These are phyloP conservation scores for Quercus variabilis DNA, from an alignment of 306 rosid genomes.

Conservation along the genomic window DNA sequence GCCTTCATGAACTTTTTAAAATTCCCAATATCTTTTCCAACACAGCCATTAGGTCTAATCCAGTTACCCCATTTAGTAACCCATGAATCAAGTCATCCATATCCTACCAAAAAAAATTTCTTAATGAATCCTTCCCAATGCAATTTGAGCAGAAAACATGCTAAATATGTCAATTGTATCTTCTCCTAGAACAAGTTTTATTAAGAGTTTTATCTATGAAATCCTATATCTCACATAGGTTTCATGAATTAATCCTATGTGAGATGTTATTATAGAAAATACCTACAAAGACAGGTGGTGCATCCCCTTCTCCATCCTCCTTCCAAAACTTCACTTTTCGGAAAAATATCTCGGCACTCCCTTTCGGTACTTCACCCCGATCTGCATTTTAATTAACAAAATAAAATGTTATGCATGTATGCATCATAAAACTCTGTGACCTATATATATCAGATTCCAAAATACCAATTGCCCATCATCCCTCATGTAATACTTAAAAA, in stretches of 20 bases:
- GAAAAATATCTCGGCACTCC: conserved; percentile 85
- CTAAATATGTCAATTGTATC: no score
- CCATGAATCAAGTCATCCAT: no score
- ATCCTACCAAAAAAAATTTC: no score
- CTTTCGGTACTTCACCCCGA: conserved; percentile 81
- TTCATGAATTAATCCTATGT: background rate
- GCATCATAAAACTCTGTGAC: background rate
- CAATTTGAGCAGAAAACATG: no score
- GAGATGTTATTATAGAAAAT: conserved; percentile 26
- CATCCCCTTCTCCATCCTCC: conserved; percentile 82
- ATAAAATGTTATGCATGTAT: background rate
- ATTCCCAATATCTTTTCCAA: no score
- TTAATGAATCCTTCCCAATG: no score
- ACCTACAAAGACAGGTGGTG: conserved; percentile 96
- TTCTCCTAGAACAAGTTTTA: no score
- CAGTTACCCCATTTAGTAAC: no score
- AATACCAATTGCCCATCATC: background rate
- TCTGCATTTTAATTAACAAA: conserved; percentile 44
- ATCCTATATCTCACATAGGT: no score
- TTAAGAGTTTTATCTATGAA: no score
- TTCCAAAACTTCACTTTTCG: conserved; percentile 91
- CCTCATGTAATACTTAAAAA: background rate
- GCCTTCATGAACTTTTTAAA: no score
- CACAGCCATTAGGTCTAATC: no score
- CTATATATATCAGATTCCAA: background rate